Percentiles rank a stretch among this genome's conserved stretches.
Conservation (phyloP, 257 asterid species). For the Solanum medicagineum region DNA sequence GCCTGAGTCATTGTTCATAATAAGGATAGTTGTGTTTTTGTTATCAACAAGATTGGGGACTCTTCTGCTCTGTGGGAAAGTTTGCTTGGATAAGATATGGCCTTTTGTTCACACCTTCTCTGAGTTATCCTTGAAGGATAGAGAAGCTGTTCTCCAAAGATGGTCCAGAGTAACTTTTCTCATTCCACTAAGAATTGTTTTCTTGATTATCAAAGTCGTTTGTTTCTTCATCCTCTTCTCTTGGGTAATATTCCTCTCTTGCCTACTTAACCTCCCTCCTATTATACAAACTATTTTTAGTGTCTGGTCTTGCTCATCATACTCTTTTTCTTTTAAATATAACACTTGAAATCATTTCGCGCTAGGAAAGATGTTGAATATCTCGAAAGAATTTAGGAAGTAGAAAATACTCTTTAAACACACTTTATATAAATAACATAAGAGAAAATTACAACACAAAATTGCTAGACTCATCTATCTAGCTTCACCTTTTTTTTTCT, state of each 20-base stretch:
- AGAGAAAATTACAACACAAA: too few relatives aligned
- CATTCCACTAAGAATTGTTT: constrained; percentile 41
- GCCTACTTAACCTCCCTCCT: neutral
- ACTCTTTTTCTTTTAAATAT: neutral
- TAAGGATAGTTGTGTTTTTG: constrained; percentile 32
- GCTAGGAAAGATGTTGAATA: neutral
- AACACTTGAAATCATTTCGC: neutral
- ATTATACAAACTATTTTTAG: too few relatives aligned
- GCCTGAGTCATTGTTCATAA: constrained; percentile 33
- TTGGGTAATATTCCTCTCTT: constrained; percentile 23
- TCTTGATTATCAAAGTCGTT: constrained; percentile 28
- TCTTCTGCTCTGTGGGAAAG: constrained; percentile 54
- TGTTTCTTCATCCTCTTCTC: constrained; percentile 44
- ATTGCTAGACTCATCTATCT: too few relatives aligned
- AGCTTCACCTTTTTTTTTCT: too few relatives aligned
- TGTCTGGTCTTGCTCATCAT: too few relatives aligned
- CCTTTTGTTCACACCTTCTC: constrained; percentile 65
- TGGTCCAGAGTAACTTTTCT: constrained; percentile 51
- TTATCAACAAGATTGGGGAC: constrained; percentile 74
- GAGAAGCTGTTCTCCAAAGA: constrained; percentile 56
- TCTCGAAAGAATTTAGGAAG: too few relatives aligned
- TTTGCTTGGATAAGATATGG: constrained; percentile 51
- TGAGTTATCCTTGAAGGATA: constrained; percentile 45
- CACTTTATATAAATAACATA: too few relatives aligned
- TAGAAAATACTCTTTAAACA: too few relatives aligned